These are phyloP conservation scores for Solanum chilense DNA, from an alignment of 257 asterid species.

Conservation along the genomic window DNA sequence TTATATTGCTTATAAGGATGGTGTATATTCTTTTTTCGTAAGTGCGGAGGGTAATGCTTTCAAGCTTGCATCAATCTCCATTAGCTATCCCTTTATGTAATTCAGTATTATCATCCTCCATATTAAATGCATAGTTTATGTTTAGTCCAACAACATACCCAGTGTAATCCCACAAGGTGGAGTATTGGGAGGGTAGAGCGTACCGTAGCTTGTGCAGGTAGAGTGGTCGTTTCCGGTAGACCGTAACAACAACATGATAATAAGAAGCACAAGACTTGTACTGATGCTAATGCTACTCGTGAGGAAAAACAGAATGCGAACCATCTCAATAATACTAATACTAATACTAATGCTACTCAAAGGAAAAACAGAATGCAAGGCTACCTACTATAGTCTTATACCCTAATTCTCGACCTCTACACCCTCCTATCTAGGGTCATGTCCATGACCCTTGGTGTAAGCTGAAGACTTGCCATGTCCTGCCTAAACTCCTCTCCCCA, in stretches of 20 bases:
- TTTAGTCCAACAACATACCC: neutral
- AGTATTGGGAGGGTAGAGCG: neutral
- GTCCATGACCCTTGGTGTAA: neutral
- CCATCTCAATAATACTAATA: neutral
- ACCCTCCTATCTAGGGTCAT: neutral
- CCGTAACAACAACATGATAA: neutral
- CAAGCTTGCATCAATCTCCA: neutral
- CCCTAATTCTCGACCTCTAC: neutral
- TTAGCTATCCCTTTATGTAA: neutral
- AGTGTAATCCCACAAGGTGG: neutral
- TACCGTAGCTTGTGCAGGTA: neutral
- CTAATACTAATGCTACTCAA: neutral
- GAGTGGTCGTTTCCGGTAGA: neutral
- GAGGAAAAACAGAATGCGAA: neutral
- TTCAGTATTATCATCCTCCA: neutral
- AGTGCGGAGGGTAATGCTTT: neutral
- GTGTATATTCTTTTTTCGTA: neutral
- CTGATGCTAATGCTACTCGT: neutral
- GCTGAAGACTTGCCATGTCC: neutral
- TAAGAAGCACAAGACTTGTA: neutral
- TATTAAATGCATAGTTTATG: neutral
- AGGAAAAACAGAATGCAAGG: neutral
- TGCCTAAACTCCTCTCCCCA: neutral
- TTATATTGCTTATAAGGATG: neutral
- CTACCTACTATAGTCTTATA: neutral